A percentile compares a stretch with the other conserved stretches of the same genome.
These are phyloP conservation scores for Holtermanniella nyarrowii DNA, from an alignment of 768 basidiomycete genomes.

Conservation along the genomic window DNA sequence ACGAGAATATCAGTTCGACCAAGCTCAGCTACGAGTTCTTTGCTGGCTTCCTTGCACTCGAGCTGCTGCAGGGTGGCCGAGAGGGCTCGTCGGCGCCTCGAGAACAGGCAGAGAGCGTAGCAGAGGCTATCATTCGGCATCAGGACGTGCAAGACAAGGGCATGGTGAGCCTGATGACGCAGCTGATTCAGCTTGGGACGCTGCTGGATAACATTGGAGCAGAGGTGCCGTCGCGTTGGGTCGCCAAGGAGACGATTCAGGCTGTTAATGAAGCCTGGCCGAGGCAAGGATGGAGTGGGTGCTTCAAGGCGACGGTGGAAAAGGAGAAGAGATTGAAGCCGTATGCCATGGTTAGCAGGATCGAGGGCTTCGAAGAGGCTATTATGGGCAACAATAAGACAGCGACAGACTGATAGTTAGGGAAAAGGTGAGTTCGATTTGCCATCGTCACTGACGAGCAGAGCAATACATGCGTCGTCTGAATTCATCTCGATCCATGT, in stretches of 20 bases:
- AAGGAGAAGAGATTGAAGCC: conserved; percentile 14
- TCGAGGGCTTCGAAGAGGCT: conserved; percentile 12
- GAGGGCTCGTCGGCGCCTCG: conserved; percentile 1
- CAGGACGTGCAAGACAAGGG: conserved; percentile 17
- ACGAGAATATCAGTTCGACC: conserved; percentile 1
- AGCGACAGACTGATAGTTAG: no score
- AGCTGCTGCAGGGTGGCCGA: conserved; percentile 6
- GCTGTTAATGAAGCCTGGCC: conserved; percentile 9
- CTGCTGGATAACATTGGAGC: conserved; percentile 16
- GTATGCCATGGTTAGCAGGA: conserved; percentile 16
- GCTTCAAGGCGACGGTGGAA: conserved; percentile 12
- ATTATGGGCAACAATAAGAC: conserved; percentile 13
- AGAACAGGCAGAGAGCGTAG: conserved; percentile 17
- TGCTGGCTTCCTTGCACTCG: conserved; percentile 10
- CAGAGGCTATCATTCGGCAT: conserved; percentile 18
- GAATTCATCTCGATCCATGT: no score
- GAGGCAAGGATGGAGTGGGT: conserved; percentile 11
- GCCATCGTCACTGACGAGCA: no score
- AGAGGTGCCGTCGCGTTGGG: conserved; percentile 3
- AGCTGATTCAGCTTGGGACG: conserved; percentile 5
- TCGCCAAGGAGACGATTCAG: conserved; percentile 11
- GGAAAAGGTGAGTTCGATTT: no score
- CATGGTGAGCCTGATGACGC: conserved; percentile 5
- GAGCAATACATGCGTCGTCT: no score
- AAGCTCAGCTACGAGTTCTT: conserved; percentile 16